Evolutionary conservation across 176 grass and related monocot species (phyloP).

Genomic region (Luzula sylvatica): DNA sequence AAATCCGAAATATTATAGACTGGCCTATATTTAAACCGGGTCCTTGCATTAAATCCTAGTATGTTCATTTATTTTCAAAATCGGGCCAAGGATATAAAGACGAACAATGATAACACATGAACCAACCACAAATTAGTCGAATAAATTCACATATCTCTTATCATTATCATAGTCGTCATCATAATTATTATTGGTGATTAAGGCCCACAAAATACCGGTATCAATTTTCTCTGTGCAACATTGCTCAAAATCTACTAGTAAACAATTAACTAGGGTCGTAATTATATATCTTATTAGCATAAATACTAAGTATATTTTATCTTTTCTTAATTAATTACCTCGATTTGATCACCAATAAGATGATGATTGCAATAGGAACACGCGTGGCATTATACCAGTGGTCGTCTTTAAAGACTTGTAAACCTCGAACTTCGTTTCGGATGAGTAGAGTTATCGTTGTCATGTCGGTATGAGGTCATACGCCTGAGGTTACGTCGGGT

Average conservation of each 20-base stretch:
- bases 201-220: no score
- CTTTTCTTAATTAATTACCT: slow-evolving; percentile 22
- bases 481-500: slow-evolving; percentile 53
- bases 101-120: no score
- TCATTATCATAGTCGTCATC: no score
- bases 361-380: slow-evolving; percentile 44
- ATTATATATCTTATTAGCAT: background rate
- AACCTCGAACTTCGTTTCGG: slow-evolving; percentile 58
- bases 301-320: background rate
- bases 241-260: slow-evolving; percentile 59
- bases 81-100: no score
- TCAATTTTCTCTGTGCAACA: slow-evolving; percentile 53
- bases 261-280: background rate
- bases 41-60: no score
- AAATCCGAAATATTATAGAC: no score
- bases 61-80: no score
- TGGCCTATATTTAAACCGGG: no score
- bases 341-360: slow-evolving; percentile 74
- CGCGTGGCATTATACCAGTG: slow-evolving; percentile 48
- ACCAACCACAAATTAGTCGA: no score
- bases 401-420: slow-evolving; percentile 56
- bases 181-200: no score
- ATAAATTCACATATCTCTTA: no score
- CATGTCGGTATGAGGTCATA: slow-evolving; percentile 69
- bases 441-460: slow-evolving; percentile 54